Percentiles rank a stretch among this genome's conserved stretches.
phyloP scores from a whole-genome alignment of 148 eudicot genomes.

The Diospyros lotus region DNA sequence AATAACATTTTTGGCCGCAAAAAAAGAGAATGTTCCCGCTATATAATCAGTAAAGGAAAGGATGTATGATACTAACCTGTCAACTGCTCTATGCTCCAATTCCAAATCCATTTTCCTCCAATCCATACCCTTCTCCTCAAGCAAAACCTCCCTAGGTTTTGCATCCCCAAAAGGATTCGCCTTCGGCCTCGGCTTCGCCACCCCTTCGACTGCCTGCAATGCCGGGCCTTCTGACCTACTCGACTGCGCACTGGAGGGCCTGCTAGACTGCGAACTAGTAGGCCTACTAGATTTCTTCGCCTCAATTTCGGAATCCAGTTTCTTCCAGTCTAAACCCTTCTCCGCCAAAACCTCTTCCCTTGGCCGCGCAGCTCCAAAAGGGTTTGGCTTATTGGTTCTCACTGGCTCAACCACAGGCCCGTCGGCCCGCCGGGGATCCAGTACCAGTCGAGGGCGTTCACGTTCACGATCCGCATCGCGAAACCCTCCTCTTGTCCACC shows the following conservation, averaged over 20 bases:
- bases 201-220: conserved; percentile 29
- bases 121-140: conserved; percentile 82
- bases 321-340: conserved; percentile 90
- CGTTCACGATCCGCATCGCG: conserved; percentile 13
- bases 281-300: conserved; percentile 80
- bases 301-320: conserved; percentile 64
- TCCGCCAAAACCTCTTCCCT: conserved; percentile 84
- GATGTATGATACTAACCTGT: conserved; percentile 42
- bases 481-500: conserved; percentile 44
- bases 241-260: conserved; percentile 61
- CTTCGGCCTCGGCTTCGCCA: conserved; percentile 50
- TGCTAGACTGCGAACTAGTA: conserved; percentile 59
- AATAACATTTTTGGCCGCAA: background rate
- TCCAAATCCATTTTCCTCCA: conserved; percentile 95
- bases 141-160: conserved; percentile 91
- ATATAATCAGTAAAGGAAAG: background rate
- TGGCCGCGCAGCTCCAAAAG: conserved; percentile 91
- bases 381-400: conserved; percentile 52
- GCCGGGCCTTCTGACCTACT: conserved; percentile 31
- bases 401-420: conserved; percentile 23
- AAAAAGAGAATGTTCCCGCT: background rate
- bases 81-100: conserved; percentile 66
- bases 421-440: conserved; percentile 42
- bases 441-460: conserved; percentile 43
- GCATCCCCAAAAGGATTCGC: conserved; percentile 99